phyloP scores from a whole-genome alignment of 345 rosid genomes.

The Excoecaria cochinchinensis region DNA sequence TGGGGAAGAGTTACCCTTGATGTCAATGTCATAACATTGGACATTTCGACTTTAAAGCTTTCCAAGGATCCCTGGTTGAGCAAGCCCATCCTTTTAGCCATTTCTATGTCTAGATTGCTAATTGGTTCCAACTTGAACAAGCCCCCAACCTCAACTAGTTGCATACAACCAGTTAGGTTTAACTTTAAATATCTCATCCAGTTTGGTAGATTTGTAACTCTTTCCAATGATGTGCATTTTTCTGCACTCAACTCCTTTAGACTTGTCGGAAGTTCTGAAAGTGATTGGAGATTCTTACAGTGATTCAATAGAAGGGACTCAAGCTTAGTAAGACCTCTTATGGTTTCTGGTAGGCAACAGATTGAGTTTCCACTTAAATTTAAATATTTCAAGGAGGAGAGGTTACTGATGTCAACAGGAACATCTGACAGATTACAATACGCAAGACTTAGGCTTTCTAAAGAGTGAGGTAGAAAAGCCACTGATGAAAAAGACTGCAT shows the following conservation, averaged over 20 bases:
- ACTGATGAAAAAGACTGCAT: slow-evolving; percentile 7
- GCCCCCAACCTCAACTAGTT: slow-evolving; percentile 11
- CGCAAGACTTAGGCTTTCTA: slow-evolving; percentile 19
- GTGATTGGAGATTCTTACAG: slow-evolving; percentile 15
- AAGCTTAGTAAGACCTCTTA: slow-evolving; percentile 4
- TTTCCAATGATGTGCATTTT: neutral
- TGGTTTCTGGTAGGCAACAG: slow-evolving; percentile 14
- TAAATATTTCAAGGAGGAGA: slow-evolving; percentile 9
- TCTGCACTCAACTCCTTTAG: neutral
- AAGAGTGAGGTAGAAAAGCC: slow-evolving; percentile 8
- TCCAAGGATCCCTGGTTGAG: neutral
- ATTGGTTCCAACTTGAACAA: slow-evolving; percentile 17
- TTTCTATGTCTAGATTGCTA: neutral
- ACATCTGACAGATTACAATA: slow-evolving; percentile 16
- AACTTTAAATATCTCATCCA: neutral
- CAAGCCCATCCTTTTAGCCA: neutral
- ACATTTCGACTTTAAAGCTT: slow-evolving; percentile 9
- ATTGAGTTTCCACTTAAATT: slow-evolving; percentile 22
- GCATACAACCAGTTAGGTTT: neutral
- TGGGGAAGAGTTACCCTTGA: slow-evolving; percentile 8
- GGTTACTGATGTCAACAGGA: slow-evolving; percentile 9
- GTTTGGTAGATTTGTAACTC: slow-evolving; percentile 7
- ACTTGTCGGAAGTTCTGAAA: slow-evolving; percentile 20
- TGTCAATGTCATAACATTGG: neutral
- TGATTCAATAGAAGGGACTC: slow-evolving; percentile 1